Evolutionary conservation across 139 green algal species (phyloP), one percentile per base, ranked within the genome.

Genomic region (Volvox reticuliferus): DNA sequence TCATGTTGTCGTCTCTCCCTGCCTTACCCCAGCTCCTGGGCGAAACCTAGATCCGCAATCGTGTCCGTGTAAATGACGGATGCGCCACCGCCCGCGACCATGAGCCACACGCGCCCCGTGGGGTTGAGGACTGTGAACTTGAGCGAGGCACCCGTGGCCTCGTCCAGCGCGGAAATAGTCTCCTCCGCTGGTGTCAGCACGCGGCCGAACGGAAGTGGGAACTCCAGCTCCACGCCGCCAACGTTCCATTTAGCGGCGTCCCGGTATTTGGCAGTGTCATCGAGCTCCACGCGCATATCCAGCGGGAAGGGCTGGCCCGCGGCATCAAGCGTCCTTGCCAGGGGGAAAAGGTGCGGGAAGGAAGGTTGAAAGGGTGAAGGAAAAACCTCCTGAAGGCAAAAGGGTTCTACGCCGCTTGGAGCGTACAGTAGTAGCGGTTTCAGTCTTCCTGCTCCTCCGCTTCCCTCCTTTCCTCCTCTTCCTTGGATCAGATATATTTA

Each of bases 91-190:
- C 97, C 97, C 32, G 96, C 96, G 32, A 99, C 97, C 97, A 99
- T 99, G 28, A 98, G 98, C 97, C 97, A 99, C 79, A 99, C 96
- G 37, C 95, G 95, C 61, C 97, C 97, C 76, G 94, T 93, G 19
- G 97, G 97, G 92, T 99, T 99, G 22, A 99, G 95, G n/a, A 86
- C 97, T 19, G 95, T 98, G 90, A 99, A 96, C 95, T 99, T 99
- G 61, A 99, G 93, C 0, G 94, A 97, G 18, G 97, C 97, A 32
- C 97, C 97, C 1, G 97, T 99, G 79, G 94, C 93, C 89, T 96
- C 94, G 67, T 98, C 95, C 89, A 97, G 86, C 12, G 26, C 44
- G n/a, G 88, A 55, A 12, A 98, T 82, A 33, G 91, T 62, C 78
- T 92, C 81, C 93, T 99, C 97, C 21, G 95, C 93, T 32, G 94